These are phyloP conservation scores for Globisporangium rhizosaccharum DNA, from an alignment of 352 stramenopile genomes.

Conservation along the genomic window DNA sequence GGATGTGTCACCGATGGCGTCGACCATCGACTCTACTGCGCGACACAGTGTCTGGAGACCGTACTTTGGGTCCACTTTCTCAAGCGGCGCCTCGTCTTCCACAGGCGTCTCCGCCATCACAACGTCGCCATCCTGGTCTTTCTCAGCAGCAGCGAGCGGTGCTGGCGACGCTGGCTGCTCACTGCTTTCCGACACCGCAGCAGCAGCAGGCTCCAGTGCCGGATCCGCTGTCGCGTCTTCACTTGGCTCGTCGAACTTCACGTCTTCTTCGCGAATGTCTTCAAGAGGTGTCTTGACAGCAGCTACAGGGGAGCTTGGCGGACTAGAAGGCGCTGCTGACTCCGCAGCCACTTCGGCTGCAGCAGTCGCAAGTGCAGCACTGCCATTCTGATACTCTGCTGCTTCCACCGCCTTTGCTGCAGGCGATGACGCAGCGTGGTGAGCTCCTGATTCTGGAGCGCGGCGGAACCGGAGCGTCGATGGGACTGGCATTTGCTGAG, in stretches of 20 bases:
- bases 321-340: neutral
- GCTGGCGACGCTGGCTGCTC: neutral
- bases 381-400: constrained; percentile 8
- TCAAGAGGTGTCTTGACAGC: constrained; percentile 1
- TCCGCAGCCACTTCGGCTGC: neutral
- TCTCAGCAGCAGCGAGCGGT: neutral
- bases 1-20: constrained; percentile 48
- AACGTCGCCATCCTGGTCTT: constrained; percentile 57
- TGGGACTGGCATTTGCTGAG: constrained; percentile 53
- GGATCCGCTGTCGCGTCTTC: neutral
- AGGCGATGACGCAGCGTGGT: neutral
- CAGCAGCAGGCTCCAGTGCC: neutral
- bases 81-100: constrained; percentile 4
- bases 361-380: neutral
- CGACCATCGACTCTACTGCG: constrained; percentile 78
- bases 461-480: constrained; percentile 70
- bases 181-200: neutral
- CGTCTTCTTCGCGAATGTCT: constrained; percentile 6
- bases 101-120: constrained; percentile 38
- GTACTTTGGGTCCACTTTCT: constrained; percentile 60
- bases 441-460: constrained; percentile 28
- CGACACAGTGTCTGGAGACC: constrained; percentile 68
- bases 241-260: neutral
- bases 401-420: constrained; percentile 10
- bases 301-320: neutral